Evolutionary conservation across 495 filamentous ascomycete species (phyloP).

Genomic region (Baudoinia panamericana): DNA sequence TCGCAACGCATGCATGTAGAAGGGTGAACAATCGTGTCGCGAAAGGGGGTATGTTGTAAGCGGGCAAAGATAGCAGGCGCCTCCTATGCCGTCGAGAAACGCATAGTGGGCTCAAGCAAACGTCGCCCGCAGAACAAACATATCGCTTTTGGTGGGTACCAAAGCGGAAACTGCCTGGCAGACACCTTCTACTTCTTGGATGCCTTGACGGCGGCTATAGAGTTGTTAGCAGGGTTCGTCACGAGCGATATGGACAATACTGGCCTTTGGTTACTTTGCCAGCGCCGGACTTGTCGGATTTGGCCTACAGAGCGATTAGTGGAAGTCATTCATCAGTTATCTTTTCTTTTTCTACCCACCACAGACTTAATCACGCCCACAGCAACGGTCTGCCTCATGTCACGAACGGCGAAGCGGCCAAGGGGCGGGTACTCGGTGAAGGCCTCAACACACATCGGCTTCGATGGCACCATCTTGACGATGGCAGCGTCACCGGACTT

Average conservation of each 20-base stretch:
- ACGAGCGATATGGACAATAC: not conserved
- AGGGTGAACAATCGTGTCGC: slow-evolving; percentile 1
- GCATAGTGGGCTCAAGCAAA: no score
- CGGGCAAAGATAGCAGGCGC: no score
- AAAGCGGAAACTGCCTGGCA: no score
- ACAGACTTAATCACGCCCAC: slow-evolving; percentile 92
- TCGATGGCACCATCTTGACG: slow-evolving; percentile 99
- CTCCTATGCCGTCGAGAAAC: no score
- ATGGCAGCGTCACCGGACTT: slow-evolving; percentile 99
- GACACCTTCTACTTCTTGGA: slow-evolving; percentile 50
- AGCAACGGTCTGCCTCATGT: slow-evolving; percentile 61
- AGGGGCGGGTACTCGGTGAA: slow-evolving; percentile 99
- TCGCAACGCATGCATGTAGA: not conserved
- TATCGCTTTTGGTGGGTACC: no score
- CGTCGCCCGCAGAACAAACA: no score
- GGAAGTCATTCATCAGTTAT: no score
- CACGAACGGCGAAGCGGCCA: slow-evolving; percentile 53
- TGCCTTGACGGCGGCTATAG: slow-evolving; percentile 53
- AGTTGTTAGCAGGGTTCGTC: no score
- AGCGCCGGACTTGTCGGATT: slow-evolving; percentile 49
- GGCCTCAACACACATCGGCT: slow-evolving; percentile 99
- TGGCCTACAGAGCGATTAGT: no score
- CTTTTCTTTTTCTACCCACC: not conserved
- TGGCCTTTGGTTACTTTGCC: slow-evolving; percentile 63
- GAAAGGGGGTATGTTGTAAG: slow-evolving; percentile 12